Percentiles rank a stretch among this genome's conserved stretches.
These are phyloP conservation scores for Trichoderma oligosporum DNA, from an alignment of 2,329 filamentous ascomycete species.

Conservation along the genomic window DNA sequence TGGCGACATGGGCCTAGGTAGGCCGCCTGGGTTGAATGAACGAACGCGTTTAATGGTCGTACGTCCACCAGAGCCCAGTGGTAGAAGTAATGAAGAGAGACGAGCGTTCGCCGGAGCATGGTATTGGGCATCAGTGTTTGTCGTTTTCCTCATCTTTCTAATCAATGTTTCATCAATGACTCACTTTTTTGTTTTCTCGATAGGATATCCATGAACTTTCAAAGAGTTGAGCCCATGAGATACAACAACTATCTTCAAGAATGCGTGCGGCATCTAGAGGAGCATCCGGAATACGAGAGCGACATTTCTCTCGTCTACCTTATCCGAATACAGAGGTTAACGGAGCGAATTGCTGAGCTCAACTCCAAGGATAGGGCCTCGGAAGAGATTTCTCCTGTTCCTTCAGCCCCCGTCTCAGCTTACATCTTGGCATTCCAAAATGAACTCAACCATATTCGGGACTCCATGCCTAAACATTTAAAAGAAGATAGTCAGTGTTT, in stretches of 20 bases:
- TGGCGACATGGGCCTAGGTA: slow-evolving; percentile 46
- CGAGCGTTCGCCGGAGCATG: slow-evolving; percentile 52
- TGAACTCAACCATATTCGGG: slow-evolving; percentile 43
- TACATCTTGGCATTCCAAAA: slow-evolving; percentile 45
- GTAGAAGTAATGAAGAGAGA: slow-evolving; percentile 49
- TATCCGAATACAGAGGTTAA: slow-evolving; percentile 48
- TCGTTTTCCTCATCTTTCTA: not conserved
- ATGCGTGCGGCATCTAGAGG: slow-evolving; percentile 46
- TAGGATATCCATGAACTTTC: slow-evolving; percentile 41
- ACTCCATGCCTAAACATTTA: slow-evolving; percentile 35
- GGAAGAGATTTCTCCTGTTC: slow-evolving; percentile 34
- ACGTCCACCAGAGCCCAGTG: slow-evolving; percentile 36
- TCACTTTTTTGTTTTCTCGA: not conserved
- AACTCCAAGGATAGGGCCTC: slow-evolving; percentile 35
- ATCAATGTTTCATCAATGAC: not conserved
- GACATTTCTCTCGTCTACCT: slow-evolving; percentile 47
- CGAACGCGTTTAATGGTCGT: slow-evolving; percentile 42
- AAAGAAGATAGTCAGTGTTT: slow-evolving; percentile 36
- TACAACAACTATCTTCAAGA: slow-evolving; percentile 51
- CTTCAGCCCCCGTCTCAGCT: slow-evolving; percentile 41
- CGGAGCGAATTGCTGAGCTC: slow-evolving; percentile 46
- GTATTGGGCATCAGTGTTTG: slow-evolving; percentile 52
- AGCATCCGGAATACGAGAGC: slow-evolving; percentile 42
- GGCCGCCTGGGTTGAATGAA: slow-evolving; percentile 39
- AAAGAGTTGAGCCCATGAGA: slow-evolving; percentile 46